phyloP scores from a whole-genome alignment of 306 rosid genomes.

The Delonix regia region DNA sequence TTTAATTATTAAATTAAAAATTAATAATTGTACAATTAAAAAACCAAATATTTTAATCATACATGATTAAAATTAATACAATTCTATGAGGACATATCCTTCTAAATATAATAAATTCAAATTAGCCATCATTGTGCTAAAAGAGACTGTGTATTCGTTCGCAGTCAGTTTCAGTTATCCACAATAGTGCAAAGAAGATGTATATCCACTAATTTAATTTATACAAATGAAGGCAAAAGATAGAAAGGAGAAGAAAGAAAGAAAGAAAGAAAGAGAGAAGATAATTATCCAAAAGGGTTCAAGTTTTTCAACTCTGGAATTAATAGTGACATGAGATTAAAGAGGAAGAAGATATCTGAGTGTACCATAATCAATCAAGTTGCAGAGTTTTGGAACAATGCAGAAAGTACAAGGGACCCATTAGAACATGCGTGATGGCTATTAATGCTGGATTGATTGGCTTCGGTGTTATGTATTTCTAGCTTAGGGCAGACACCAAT shows the following conservation, averaged over 20 bases:
- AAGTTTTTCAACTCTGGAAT: background rate
- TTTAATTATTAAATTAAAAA: too few species aligned
- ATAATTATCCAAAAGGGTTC: background rate
- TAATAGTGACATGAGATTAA: background rate
- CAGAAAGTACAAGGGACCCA: background rate
- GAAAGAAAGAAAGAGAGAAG: background rate
- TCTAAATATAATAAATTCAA: too few species aligned
- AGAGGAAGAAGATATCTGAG: background rate
- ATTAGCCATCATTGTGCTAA: conserved; percentile 7
- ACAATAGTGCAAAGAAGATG: conserved; percentile 29
- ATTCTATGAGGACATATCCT: too few species aligned
- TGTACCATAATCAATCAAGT: background rate
- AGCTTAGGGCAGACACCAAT: conserved; percentile 32
- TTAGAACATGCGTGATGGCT: background rate
- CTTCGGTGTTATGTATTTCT: background rate
- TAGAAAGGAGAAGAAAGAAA: background rate
- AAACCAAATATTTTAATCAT: too few species aligned
- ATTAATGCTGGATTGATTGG: background rate
- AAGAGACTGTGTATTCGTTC: too few species aligned
- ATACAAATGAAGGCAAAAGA: background rate
- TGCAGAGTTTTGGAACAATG: background rate
- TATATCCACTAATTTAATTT: background rate
- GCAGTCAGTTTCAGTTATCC: conserved; percentile 25
- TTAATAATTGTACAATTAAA: too few species aligned
- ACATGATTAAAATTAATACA: too few species aligned